Evolutionary conservation across 805 yeast genomes (phyloP).

Genomic region (Sugiyamaella floridensis): DNA sequence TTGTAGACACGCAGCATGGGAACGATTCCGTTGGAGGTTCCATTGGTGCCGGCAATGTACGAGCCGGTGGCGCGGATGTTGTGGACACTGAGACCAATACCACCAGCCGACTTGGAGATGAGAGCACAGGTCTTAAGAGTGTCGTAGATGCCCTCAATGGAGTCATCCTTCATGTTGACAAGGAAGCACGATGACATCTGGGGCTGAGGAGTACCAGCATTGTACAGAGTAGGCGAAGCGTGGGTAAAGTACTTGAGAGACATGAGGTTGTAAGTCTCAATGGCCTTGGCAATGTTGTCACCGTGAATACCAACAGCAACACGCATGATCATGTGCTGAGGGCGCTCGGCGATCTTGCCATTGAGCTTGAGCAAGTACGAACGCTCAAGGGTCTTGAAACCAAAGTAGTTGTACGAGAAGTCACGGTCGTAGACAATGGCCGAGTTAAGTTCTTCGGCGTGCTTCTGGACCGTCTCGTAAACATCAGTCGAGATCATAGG

Average conservation of each 20-base stretch:
- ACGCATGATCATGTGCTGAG: slow-evolving; percentile 84
- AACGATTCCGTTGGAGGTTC: slow-evolving; percentile 83
- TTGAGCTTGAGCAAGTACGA: slow-evolving; percentile 67
- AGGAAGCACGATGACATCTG: slow-evolving; percentile 89
- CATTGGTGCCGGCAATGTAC: slow-evolving; percentile 85
- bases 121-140: slow-evolving; percentile 83
- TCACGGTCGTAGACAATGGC: slow-evolving; percentile 76
- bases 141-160: slow-evolving; percentile 90
- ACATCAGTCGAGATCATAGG: slow-evolving; percentile 70
- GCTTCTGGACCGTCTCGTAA: slow-evolving; percentile 52
- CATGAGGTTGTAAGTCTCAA: slow-evolving; percentile 85
- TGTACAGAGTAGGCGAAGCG: slow-evolving; percentile 91
- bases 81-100: slow-evolving; percentile 84
- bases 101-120: slow-evolving; percentile 93
- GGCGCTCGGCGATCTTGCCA: slow-evolving; percentile 75
- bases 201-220: slow-evolving; percentile 82
- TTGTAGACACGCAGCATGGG: slow-evolving; percentile 97
- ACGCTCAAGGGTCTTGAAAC: slow-evolving; percentile 85
- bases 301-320: slow-evolving; percentile 90
- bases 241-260: slow-evolving; percentile 82
- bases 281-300: slow-evolving; percentile 50
- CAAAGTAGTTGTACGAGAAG: slow-evolving; percentile 72
- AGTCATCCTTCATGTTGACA: slow-evolving; percentile 86
- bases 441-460: slow-evolving; percentile 61
- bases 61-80: slow-evolving; percentile 84